phyloP scores from a whole-genome alignment of 768 basidiomycete species.

The Sporobolomyces phaffii region DNA sequence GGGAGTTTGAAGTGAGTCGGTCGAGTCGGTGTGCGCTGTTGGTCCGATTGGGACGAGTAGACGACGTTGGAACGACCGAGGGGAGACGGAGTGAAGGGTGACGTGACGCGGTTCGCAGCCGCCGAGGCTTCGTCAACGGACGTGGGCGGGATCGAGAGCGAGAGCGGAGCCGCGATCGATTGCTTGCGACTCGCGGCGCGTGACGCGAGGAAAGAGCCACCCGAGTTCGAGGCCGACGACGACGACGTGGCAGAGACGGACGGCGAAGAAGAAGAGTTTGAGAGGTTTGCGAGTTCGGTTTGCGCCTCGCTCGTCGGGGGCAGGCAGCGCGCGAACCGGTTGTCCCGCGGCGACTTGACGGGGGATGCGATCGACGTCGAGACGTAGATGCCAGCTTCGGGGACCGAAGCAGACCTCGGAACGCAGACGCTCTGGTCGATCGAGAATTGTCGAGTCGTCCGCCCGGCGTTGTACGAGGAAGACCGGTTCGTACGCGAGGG shows the following conservation, averaged over 20 bases:
- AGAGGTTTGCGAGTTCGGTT: background rate
- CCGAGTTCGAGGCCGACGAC: background rate
- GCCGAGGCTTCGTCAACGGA: background rate
- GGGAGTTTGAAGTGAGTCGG: no score
- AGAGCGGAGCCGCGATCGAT: constrained; percentile 1
- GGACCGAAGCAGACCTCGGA: constrained; percentile 1
- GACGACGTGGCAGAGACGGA: background rate
- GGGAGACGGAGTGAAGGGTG: constrained; percentile 2
- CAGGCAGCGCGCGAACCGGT: constrained; percentile 3
- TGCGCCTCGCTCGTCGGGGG: background rate
- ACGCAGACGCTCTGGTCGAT: constrained; percentile 16
- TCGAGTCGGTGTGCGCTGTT: no score
- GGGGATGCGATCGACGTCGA: background rate
- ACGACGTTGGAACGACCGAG: constrained; percentile 9
- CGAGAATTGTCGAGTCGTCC: constrained; percentile 21
- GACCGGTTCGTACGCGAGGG: background rate
- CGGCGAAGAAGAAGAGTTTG: background rate
- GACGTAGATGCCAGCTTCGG: background rate
- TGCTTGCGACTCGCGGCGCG: no score
- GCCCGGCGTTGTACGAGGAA: constrained; percentile 5
- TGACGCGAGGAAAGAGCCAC: constrained; percentile 5
- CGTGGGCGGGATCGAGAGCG: background rate
- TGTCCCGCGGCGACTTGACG: background rate
- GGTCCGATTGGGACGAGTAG: no score
- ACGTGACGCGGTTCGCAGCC: background rate